Base-by-base conservation (phyloP, 306 rosid species). In the Corylus americana region DNA sequence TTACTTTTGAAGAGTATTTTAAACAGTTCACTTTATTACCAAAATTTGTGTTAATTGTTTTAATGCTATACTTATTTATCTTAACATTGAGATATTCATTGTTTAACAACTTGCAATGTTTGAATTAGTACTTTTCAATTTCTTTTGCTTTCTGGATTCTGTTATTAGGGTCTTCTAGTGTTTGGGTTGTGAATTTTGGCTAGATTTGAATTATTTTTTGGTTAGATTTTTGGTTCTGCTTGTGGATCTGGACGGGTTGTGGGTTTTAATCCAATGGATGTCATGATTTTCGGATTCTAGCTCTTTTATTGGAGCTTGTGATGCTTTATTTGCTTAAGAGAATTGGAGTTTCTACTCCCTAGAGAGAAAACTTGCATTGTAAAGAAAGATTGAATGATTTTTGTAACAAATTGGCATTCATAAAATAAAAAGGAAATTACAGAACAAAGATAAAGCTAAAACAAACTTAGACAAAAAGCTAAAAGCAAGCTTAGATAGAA, bases 291-390 rank as follows among this genome's bases (percentile, higher is more conserved):
- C 48, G 77, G 59, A 58, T 55, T 74, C 39, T 77, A 75, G 81
- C 68, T 47, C 57, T 68, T 77, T 61, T 79, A 55, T 73, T 68
- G 71, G 74, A 78, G 75, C 54, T 62, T 73, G 80, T 73, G 84
- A 67, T 77, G 37, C 77, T 78, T 75, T 57, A 57, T 73, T 55
- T 22, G 39, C 10, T 0, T 25, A 70, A 22, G 20, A 48, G 4
- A 48, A 50, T 29, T 13, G 42, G 59, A 10, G 39, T 11, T 48
- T 45, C 39, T 11, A 11, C 55, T 12, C 44, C 31, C 16, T 49
- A 14, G 13, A 58, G 22, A 22, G 16, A 25, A 8, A 7, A 20
- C 37, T 58, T 58, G 64, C n/a, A 73, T 76, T 69, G 78, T 78
- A 54, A 80, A 82, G 44, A 39, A 39, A 39, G 44, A 39, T 3